Percentiles rank a stretch among this genome's conserved stretches.
These are phyloP conservation scores for Neofusicoccum sp. DNA, from an alignment of 2,329 filamentous ascomycete species.

Conservation along the genomic window DNA sequence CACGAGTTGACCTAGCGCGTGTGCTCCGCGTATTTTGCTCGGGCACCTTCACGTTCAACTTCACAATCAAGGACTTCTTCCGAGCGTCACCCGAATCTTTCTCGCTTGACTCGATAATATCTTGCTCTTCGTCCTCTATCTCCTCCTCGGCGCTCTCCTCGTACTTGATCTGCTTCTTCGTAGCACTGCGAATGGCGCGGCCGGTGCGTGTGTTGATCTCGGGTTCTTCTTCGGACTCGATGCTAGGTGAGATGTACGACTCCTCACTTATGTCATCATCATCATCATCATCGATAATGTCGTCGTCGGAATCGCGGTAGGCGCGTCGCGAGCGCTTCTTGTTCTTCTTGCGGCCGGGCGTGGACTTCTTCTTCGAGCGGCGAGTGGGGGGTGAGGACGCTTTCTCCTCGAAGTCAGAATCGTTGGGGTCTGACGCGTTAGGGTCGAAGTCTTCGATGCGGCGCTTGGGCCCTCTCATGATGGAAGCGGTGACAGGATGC, in stretches of 20 bases:
- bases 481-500: background rate
- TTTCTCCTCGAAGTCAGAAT: conserved; percentile 33
- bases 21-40: conserved; percentile 21
- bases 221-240: conserved; percentile 38
- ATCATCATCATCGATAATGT: conserved; percentile 31
- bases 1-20: conserved; percentile 37
- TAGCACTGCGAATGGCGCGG: conserved; percentile 54
- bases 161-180: conserved; percentile 56
- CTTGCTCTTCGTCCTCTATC: conserved; percentile 32
- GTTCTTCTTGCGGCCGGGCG: conserved; percentile 30
- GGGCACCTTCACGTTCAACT: conserved; percentile 35
- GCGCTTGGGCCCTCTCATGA: conserved; percentile 38
- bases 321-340: conserved; percentile 35
- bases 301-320: conserved; percentile 35
- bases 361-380: conserved; percentile 28
- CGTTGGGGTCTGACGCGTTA: conserved; percentile 39
- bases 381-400: conserved; percentile 15
- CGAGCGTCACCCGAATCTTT: conserved; percentile 24
- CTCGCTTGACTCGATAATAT: conserved; percentile 4
- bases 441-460: conserved; percentile 36
- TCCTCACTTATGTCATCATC: conserved; percentile 52
- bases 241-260: conserved; percentile 28
- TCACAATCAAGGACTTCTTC: conserved; percentile 39
- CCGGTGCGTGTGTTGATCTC: conserved; percentile 57
- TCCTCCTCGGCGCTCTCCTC: conserved; percentile 53